Conservation (phyloP, 768 basidiomycete species). For the Xerocomus spinulosus region DNA sequence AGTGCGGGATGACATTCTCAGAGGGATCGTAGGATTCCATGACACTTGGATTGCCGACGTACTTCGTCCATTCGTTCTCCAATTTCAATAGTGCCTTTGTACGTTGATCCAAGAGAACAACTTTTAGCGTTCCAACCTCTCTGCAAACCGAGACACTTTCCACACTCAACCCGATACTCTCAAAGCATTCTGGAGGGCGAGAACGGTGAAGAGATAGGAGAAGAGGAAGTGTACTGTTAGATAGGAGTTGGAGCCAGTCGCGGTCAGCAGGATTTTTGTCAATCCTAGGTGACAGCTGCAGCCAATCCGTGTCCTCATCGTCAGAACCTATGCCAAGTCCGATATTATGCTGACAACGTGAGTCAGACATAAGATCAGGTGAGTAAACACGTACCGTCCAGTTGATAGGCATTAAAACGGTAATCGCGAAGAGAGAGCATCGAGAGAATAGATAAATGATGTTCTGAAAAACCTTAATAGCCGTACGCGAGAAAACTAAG, state of each 20-base stretch:
- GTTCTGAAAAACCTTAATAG: slow-evolving; percentile 94
- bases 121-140: slow-evolving; percentile 70
- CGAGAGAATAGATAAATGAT: slow-evolving; percentile 84
- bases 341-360: slow-evolving; percentile 56
- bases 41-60: slow-evolving; percentile 90
- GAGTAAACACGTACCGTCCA: slow-evolving; percentile 59
- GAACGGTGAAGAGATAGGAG: slow-evolving; percentile 88
- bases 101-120: slow-evolving; percentile 69
- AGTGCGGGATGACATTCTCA: slow-evolving; percentile 45
- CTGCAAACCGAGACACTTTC: slow-evolving; percentile 90
- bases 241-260: slow-evolving; percentile 81
- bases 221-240: slow-evolving; percentile 86
- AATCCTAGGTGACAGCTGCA: slow-evolving; percentile 24
- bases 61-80: slow-evolving; percentile 83
- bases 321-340: slow-evolving; percentile 53
- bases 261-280: slow-evolving; percentile 32
- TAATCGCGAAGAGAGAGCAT: slow-evolving; percentile 75
- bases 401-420: slow-evolving; percentile 93
- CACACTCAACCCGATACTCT: slow-evolving; percentile 78
- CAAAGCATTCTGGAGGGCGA: slow-evolving; percentile 92
- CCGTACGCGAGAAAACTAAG: slow-evolving; percentile 36
- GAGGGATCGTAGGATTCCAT: slow-evolving; percentile 77
- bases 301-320: slow-evolving; percentile 45
- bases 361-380: background rate
- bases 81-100: slow-evolving; percentile 76